Conservation (phyloP, 2,329 filamentous ascomycete genomes). For the Phaeomoniella chlamydospora region DNA sequence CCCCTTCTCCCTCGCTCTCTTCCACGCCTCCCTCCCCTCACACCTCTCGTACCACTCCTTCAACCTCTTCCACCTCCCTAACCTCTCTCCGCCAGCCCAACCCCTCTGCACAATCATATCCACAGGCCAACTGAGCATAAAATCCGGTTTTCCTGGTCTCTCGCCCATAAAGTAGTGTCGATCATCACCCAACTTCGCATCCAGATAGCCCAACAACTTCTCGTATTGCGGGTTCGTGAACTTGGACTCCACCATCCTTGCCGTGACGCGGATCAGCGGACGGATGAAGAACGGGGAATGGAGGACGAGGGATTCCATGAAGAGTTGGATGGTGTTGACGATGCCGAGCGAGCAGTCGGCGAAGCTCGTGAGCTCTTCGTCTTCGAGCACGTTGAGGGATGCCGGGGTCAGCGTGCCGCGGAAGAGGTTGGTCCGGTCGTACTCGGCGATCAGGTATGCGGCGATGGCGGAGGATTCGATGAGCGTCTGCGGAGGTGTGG, state of each 20-base stretch:
- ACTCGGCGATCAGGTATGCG: slow-evolving; percentile 17
- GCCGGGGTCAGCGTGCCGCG: slow-evolving; percentile 1
- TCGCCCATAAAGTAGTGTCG: slow-evolving; percentile 9
- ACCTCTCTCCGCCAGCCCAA: slow-evolving; percentile 4
- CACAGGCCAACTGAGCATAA: slow-evolving; percentile 8
- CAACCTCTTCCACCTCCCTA: slow-evolving; percentile 2
- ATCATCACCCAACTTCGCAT: slow-evolving; percentile 7
- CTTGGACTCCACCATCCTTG: slow-evolving; percentile 4
- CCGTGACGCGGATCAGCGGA: slow-evolving; percentile 6
- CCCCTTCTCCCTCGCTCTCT: slow-evolving; percentile 10
- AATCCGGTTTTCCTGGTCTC: slow-evolving; percentile 9
- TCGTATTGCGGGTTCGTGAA: slow-evolving; percentile 7
- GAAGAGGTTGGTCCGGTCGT: slow-evolving; percentile 15
- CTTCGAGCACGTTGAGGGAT: slow-evolving; percentile 13
- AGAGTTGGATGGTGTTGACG: slow-evolving; percentile 10
- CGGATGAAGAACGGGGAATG: slow-evolving; percentile 9
- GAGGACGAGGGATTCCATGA: slow-evolving; percentile 10
- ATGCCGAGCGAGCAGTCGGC: slow-evolving; percentile 13
- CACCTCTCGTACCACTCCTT: slow-evolving; percentile 8
- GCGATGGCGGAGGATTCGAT: slow-evolving; percentile 17
- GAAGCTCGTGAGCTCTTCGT: slow-evolving; percentile 15
- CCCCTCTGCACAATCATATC: slow-evolving; percentile 5
- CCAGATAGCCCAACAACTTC: slow-evolving; percentile 6
- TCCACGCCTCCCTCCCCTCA: slow-evolving; percentile 10
- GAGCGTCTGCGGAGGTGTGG: slow-evolving; percentile 8